Evolutionary conservation across 148 eudicot species (phyloP).

Genomic region (Heliamphora exappendiculata): DNA sequence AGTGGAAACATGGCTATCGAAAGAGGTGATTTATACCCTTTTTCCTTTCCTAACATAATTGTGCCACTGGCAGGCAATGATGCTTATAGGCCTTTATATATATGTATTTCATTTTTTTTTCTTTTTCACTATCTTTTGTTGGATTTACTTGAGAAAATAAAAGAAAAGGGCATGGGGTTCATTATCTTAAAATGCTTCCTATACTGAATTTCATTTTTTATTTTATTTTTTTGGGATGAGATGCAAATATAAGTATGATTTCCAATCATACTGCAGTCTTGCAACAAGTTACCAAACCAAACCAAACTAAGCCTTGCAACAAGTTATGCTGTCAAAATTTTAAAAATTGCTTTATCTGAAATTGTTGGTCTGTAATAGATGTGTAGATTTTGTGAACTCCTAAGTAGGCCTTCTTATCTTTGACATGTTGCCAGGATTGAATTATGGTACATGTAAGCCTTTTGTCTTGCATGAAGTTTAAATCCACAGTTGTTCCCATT

Average conservation of each 20-base stretch:
- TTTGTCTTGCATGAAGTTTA: neutral
- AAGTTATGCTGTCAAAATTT: neutral
- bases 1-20: slow-evolving; percentile 59
- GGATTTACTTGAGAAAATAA: neutral
- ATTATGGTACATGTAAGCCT: neutral
- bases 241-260: neutral
- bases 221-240: neutral
- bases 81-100: neutral
- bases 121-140: neutral
- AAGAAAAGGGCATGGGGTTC: neutral
- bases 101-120: neutral
- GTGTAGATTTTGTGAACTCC: neutral
- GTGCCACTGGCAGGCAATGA: neutral
- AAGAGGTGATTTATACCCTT: slow-evolving; percentile 45
- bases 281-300: neutral
- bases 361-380: neutral
- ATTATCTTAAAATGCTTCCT: neutral
- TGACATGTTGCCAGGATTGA: neutral
- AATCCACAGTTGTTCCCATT: neutral
- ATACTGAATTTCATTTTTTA: neutral
- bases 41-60: neutral
- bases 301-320: neutral
- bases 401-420: neutral
- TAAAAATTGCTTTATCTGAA: slow-evolving; percentile 1
- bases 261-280: neutral